phyloP scores from a whole-genome alignment of 2,329 filamentous ascomycete genomes.

The Scytalidium sp. region DNA sequence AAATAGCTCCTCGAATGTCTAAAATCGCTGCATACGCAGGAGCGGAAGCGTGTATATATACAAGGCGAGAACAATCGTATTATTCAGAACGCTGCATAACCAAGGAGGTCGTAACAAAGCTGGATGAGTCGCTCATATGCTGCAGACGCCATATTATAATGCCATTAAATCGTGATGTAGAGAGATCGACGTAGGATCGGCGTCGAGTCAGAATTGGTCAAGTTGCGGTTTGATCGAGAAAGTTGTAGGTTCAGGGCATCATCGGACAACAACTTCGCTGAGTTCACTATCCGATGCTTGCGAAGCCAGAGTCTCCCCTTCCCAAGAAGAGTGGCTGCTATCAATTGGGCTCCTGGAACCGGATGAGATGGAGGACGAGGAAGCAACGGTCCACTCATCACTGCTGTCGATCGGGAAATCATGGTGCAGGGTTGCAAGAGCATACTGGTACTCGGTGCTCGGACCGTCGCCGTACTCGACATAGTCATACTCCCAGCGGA shows the following conservation, averaged over 20 bases:
- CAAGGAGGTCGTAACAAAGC: conserved; percentile 14
- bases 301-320: conserved; percentile 49
- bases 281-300: conserved; percentile 29
- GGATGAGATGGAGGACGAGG: conserved; percentile 55
- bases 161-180: conserved; percentile 27
- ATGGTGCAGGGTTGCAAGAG: conserved; percentile 23
- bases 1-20: conserved; percentile 13
- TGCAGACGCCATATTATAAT: conserved; percentile 27
- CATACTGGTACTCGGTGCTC: conserved; percentile 53
- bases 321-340: conserved; percentile 54
- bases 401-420: conserved; percentile 49
- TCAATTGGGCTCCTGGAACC: conserved; percentile 40
- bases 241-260: conserved; percentile 4
- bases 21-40: background rate
- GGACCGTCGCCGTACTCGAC: conserved; percentile 75
- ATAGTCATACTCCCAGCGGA: conserved; percentile 94
- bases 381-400: conserved; percentile 88
- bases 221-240: conserved; percentile 5
- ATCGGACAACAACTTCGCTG: conserved; percentile 25
- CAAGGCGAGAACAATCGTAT: conserved; percentile 15
- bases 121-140: conserved; percentile 25
- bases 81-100: conserved; percentile 10
- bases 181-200: conserved; percentile 16
- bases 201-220: conserved; percentile 11
- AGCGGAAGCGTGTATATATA: conserved; percentile 20